Conservation (phyloP, 768 basidiomycete genomes). For the Neoboletus brunneissimus region DNA sequence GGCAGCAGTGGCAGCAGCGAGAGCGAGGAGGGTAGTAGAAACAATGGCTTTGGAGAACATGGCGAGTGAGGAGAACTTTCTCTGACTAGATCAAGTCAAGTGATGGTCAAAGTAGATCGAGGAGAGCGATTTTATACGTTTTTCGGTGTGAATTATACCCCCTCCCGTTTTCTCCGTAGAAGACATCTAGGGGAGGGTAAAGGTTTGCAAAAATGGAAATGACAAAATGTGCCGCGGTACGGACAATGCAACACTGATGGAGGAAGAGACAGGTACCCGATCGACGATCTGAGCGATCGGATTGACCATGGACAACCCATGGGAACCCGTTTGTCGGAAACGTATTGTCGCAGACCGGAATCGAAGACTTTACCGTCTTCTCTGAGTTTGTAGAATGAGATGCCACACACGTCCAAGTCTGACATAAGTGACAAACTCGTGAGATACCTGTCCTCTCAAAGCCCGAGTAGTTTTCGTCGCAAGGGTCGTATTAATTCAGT, state of each 20-base stretch:
- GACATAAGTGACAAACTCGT: background rate
- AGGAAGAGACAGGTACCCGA: background rate
- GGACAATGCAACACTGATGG: background rate
- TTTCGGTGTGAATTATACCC: background rate
- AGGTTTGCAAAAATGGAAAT: background rate
- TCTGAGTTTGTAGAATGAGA: too few species aligned
- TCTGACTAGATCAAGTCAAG: background rate
- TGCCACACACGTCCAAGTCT: background rate
- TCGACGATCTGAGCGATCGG: background rate
- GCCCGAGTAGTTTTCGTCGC: background rate
- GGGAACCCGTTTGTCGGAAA: background rate
- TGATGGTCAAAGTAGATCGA: background rate
- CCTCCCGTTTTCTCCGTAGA: background rate
- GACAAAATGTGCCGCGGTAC: too few species aligned
- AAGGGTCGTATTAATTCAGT: background rate
- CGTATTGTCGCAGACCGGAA: background rate
- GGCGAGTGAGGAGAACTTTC: background rate
- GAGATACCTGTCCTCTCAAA: background rate
- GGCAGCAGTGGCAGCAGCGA: background rate
- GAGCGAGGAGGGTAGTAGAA: slow-evolving; percentile 1
- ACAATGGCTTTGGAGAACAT: background rate
- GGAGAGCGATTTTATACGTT: background rate
- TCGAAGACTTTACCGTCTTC: background rate
- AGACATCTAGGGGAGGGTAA: background rate
- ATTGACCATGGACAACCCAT: background rate